These are phyloP conservation scores for Senecio squalidus DNA, from an alignment of 140 eudicot genomes.

Conservation along the genomic window DNA sequence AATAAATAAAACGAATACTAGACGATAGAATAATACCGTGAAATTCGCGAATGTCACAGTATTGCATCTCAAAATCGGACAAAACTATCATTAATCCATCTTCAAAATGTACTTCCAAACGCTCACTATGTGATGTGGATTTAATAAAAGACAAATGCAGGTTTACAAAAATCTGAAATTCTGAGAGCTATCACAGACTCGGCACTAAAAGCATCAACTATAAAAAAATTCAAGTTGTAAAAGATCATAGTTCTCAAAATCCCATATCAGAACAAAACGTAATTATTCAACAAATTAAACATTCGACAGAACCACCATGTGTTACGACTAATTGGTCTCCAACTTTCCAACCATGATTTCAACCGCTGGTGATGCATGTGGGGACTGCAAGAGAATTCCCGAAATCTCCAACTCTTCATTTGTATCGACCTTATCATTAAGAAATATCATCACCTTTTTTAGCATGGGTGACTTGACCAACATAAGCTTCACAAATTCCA, in stretches of 20 bases:
- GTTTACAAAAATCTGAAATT: not conserved
- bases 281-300: not conserved
- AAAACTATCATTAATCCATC: not conserved
- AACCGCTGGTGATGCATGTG: not conserved
- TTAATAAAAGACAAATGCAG: not conserved
- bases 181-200: not conserved
- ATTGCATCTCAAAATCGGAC: no score
- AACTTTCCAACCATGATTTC: not conserved
- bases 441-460: not conserved
- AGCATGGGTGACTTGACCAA: constrained; percentile 1
- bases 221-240: not conserved
- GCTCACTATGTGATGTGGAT: not conserved
- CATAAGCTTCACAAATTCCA: constrained; percentile 1
- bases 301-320: not conserved
- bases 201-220: no score
- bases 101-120: not conserved
- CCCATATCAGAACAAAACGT: not conserved
- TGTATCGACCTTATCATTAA: not conserved
- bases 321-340: not conserved
- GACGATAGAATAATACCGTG: no score
- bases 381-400: not conserved
- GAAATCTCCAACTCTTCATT: not conserved
- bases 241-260: not conserved
- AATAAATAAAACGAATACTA: no score
- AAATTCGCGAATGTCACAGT: no score